Percentiles rank a stretch among this genome's conserved stretches.
phyloP scores from a whole-genome alignment of 2,329 filamentous ascomycete species.

The Phoma sp. region DNA sequence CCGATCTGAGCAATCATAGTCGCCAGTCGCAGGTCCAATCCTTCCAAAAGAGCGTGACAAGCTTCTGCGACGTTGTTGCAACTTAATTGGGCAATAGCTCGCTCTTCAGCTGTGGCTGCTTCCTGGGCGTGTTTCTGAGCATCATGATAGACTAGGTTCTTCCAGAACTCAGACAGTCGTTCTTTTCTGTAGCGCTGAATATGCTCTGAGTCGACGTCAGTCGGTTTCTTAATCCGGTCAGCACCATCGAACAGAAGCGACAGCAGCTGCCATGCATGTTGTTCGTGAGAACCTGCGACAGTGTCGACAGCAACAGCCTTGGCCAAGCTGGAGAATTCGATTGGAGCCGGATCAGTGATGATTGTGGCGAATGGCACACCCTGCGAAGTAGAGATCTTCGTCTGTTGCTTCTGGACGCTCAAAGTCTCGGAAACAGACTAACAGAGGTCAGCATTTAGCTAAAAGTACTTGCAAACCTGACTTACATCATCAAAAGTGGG shows the following conservation, averaged over 20 bases:
- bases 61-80: constrained; percentile 81
- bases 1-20: constrained; percentile 85
- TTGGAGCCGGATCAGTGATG: constrained; percentile 53
- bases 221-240: constrained; percentile 28
- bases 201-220: constrained; percentile 53
- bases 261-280: constrained; percentile 82
- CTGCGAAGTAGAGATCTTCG: constrained; percentile 51
- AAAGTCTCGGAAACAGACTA: constrained; percentile 64
- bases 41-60: constrained; percentile 77
- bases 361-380: constrained; percentile 66
- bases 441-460: constrained; percentile 22
- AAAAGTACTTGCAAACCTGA: background rate
- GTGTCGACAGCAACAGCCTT: constrained; percentile 48
- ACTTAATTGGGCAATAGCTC: constrained; percentile 79
- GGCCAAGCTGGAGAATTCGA: constrained; percentile 60
- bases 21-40: constrained; percentile 81
- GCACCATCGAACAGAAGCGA: constrained; percentile 81
- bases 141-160: constrained; percentile 48
- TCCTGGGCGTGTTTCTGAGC: constrained; percentile 58
- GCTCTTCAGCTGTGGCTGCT: constrained; percentile 74
- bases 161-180: constrained; percentile 72
- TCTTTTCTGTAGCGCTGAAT: constrained; percentile 56
- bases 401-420: constrained; percentile 61
- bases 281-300: constrained; percentile 62
- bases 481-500: constrained; percentile 55